phyloP scores from a whole-genome alignment of 2,329 filamentous ascomycete species.

The Colletotrichum sp. region DNA sequence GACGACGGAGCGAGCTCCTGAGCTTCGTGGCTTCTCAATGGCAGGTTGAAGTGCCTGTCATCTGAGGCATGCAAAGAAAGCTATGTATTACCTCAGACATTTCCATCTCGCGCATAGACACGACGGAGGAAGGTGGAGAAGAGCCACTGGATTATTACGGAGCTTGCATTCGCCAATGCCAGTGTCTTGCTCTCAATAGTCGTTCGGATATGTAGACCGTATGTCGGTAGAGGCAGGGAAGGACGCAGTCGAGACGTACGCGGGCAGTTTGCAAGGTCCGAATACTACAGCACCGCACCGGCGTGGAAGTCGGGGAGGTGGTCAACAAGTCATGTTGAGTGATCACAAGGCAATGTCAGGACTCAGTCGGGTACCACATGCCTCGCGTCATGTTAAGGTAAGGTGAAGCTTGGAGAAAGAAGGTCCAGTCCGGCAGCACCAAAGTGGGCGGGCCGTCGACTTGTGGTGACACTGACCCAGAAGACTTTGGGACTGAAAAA shows the following conservation, averaged over 20 bases:
- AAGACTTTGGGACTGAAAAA: neutral
- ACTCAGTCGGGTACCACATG: neutral
- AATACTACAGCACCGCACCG: neutral
- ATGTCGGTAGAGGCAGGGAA: constrained; percentile 11
- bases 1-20: neutral
- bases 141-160: neutral
- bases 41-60: neutral
- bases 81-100: neutral
- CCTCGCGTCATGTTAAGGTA: neutral
- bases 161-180: neutral
- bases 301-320: neutral
- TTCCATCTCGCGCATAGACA: neutral
- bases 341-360: neutral
- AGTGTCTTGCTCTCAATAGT: neutral
- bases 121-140: neutral
- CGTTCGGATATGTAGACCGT: neutral
- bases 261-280: neutral
- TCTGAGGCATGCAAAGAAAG: neutral
- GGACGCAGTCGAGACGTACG: neutral
- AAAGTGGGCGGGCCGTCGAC: neutral
- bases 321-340: neutral
- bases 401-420: neutral
- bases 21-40: neutral
- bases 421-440: neutral
- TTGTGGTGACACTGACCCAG: neutral